These are phyloP conservation scores for Jatropha multifida DNA, from an alignment of 441 rosid species.

Conservation along the genomic window DNA sequence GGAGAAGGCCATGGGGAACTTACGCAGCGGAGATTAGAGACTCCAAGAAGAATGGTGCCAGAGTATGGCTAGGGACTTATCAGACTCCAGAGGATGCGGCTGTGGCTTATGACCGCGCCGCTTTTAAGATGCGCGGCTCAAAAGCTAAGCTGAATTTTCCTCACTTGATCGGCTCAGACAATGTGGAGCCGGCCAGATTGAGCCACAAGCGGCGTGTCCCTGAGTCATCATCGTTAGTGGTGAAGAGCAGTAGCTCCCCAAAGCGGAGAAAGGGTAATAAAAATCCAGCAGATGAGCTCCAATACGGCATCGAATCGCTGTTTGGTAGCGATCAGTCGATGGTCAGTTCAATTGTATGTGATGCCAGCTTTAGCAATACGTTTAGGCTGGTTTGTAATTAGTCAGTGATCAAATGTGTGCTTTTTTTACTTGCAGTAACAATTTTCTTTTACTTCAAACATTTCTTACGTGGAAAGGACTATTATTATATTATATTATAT, in stretches of 20 bases:
- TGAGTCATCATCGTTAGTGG: conserved; percentile 17
- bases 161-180: conserved; percentile 53
- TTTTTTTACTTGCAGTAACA: too few species aligned
- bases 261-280: conserved; percentile 10
- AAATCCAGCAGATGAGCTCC: not conserved
- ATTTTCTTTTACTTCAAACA: too few species aligned
- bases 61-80: conserved; percentile 87
- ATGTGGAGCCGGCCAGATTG: conserved; percentile 61
- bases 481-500: too few species aligned
- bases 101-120: conserved; percentile 76
- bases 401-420: too few species aligned
- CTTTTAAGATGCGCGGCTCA: conserved; percentile 79
- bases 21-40: conserved; percentile 90
- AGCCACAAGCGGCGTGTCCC: conserved; percentile 46
- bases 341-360: too few species aligned
- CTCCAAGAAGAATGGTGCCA: conserved; percentile 69
- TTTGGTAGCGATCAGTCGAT: not conserved
- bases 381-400: too few species aligned
- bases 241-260: not conserved
- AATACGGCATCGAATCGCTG: not conserved
- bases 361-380: too few species aligned
- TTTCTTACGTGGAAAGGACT: too few species aligned
- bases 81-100: conserved; percentile 90
- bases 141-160: conserved; percentile 85
- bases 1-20: conserved; percentile 90